These are phyloP conservation scores for Wickerhamomyces sp. DNA, from an alignment of 1,139 yeast species.

Conservation along the genomic window DNA sequence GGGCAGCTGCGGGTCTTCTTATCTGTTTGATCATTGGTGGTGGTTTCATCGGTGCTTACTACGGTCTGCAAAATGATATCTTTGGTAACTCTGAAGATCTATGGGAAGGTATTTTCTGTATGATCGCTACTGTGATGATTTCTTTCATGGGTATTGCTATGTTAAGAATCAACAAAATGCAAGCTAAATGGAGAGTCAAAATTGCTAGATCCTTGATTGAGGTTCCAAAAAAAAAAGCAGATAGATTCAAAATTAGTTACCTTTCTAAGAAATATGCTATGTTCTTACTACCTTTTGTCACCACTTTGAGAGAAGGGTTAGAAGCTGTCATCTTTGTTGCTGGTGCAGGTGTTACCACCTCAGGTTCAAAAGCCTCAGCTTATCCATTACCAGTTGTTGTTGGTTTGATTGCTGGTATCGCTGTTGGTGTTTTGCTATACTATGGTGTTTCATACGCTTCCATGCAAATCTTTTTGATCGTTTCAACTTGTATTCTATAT, in stretches of 20 bases:
- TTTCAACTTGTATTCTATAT: constrained; percentile 78
- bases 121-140: constrained; percentile 74
- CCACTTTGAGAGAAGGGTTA: constrained; percentile 84
- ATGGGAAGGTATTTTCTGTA: constrained; percentile 89
- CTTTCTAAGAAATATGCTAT: constrained; percentile 61
- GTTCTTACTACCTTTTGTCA: constrained; percentile 77
- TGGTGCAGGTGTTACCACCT: constrained; percentile 67
- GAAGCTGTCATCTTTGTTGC: constrained; percentile 92
- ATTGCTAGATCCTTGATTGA: constrained; percentile 33
- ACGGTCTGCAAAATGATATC: constrained; percentile 69
- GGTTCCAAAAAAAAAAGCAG: constrained; percentile 31
- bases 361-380: constrained; percentile 49
- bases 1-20: constrained; percentile 66
- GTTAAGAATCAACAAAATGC: constrained; percentile 80
- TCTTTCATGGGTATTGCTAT: constrained; percentile 87
- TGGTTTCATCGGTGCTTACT: constrained; percentile 69
- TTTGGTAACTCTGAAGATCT: constrained; percentile 81
- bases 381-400: constrained; percentile 81
- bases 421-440: constrained; percentile 64
- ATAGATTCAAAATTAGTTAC: constrained; percentile 32
- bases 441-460: constrained; percentile 71
- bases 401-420: constrained; percentile 70
- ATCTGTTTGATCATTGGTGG: constrained; percentile 77
- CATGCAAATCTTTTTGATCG: constrained; percentile 71
- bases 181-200: constrained; percentile 63